Base-by-base conservation (phyloP, 2,329 filamentous ascomycete genomes). In the Rasamsonia emersonii region DNA sequence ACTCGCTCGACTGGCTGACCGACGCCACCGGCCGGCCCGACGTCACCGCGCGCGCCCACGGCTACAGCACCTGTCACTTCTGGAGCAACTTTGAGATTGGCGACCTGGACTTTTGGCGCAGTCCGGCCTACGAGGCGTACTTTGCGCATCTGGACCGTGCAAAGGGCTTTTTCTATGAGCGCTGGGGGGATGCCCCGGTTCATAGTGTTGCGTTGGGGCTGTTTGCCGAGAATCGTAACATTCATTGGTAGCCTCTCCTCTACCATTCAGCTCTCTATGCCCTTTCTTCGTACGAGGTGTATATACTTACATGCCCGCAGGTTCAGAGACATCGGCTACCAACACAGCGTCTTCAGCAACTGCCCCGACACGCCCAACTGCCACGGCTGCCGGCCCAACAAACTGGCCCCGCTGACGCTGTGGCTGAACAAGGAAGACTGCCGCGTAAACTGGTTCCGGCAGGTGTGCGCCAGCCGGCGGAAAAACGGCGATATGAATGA, bases 311-410 rank as follows among this genome's bases (percentile, higher is more conserved):
- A 17, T 14, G 20, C 3, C 7, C 35, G 5, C 41, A 94, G 88
- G 88, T 98, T 98, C 79, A 88, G 89, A 35, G 91, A 98, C 56
- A 96, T 98, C 46, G 91, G 91, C 37, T 98, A 98, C 64, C 86
- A 95, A 53, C 91, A 98, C 49, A 88, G 96, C 32, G 91, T 91
- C 26, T 98, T 93, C 65, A 93, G 93, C 71, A 98, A 98, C 66
- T 98, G 91, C 56, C 91, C 91, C 38, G 95, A 93, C 62, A 93
- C 82, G 32, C 83, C 85, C 30, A 96, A 96, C 59, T 96, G 89
- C 57, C 79, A 73, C 44, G 84, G 84, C 44, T 96, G 89, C 57
- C 72, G 79, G 14, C 75, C 83, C 0, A 91, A 89, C 30, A 75
- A 81, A 36, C 82, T 95, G n/a, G n/a, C 50, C 94, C 85, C 16